Percentiles rank a stretch among this genome's conserved stretches.
Evolutionary conservation across 2,329 filamentous ascomycete species (phyloP).

Genomic region (Ambrosiella xylebori): DNA sequence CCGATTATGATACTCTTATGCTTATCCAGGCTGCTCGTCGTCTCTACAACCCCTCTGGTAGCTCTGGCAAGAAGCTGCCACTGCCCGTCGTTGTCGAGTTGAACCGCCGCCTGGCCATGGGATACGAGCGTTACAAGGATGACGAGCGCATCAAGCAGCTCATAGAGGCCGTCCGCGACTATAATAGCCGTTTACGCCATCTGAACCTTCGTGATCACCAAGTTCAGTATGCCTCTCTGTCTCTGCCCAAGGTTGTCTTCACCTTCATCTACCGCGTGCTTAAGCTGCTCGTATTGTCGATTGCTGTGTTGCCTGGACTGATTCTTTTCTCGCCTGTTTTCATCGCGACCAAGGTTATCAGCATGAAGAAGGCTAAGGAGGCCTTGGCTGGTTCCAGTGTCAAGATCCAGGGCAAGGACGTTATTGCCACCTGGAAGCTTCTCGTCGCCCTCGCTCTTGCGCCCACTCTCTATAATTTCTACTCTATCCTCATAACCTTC

Average conservation of each 20-base stretch:
- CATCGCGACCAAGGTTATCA: constrained; percentile 67
- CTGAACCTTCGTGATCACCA: constrained; percentile 86
- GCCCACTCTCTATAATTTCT: constrained; percentile 66
- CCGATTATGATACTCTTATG: constrained; percentile 94
- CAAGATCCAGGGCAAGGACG: constrained; percentile 74
- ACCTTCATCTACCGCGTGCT: constrained; percentile 63
- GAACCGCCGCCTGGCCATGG: constrained; percentile 76
- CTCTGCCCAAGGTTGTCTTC: constrained; percentile 55
- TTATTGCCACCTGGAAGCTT: constrained; percentile 89
- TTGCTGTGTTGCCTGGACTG: constrained; percentile 72
- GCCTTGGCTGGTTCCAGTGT: constrained; percentile 73
- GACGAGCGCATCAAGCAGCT: constrained; percentile 67
- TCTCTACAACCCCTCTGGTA: constrained; percentile 57
- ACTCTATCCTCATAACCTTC: constrained; percentile 55
- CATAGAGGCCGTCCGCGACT: constrained; percentile 58
- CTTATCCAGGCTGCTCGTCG: constrained; percentile 85
- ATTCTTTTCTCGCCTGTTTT: constrained; percentile 81
- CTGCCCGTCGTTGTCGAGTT: constrained; percentile 86
- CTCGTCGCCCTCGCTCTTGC: constrained; percentile 73
- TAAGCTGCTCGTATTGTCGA: constrained; percentile 59
- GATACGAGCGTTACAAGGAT: constrained; percentile 83
- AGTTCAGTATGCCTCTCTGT: constrained; percentile 78
- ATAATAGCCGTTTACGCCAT: constrained; percentile 73
- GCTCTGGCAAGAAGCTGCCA: constrained; percentile 76
- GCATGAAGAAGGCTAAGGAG: constrained; percentile 62